Conservation (phyloP, 2,329 filamentous ascomycete genomes). For the Neonectria ditissima region DNA sequence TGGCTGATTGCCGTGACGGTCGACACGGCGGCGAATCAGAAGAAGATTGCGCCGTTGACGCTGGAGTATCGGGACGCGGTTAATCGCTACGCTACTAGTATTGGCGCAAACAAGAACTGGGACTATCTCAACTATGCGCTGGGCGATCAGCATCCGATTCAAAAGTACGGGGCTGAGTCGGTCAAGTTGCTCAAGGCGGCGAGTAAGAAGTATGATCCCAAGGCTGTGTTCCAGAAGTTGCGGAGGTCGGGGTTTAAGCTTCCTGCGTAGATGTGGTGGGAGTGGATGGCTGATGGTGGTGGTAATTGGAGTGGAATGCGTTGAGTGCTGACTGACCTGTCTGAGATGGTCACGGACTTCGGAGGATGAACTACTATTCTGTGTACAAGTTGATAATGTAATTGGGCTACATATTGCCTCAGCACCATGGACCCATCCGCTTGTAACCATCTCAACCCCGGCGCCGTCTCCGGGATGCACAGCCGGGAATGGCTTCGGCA, state of each 20-base stretch:
- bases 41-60: slow-evolving; percentile 47
- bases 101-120: slow-evolving; percentile 49
- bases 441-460: background rate
- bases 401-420: background rate
- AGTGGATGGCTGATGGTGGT: too few relatives aligned
- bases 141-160: slow-evolving; percentile 52
- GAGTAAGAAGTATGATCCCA: slow-evolving; percentile 50
- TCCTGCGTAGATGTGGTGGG: slow-evolving; percentile 4
- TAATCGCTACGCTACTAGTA: slow-evolving; percentile 41
- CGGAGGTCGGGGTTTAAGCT: slow-evolving; percentile 48
- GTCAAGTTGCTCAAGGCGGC: slow-evolving; percentile 46
- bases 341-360: too few relatives aligned
- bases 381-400: background rate
- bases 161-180: slow-evolving; percentile 52
- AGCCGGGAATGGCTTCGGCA: slow-evolving; percentile 19
- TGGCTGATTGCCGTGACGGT: slow-evolving; percentile 56
- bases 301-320: too few relatives aligned
- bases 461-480: background rate
- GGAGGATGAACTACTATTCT: too few relatives aligned
- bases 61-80: slow-evolving; percentile 42
- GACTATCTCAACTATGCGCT: slow-evolving; percentile 60
- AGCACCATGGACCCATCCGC: too few relatives aligned
- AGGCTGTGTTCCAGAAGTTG: slow-evolving; percentile 50
- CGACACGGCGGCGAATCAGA: slow-evolving; percentile 51
- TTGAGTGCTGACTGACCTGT: background rate